Base-by-base conservation (phyloP, 495 filamentous ascomycete genomes). In the Penicillium lividum region DNA sequence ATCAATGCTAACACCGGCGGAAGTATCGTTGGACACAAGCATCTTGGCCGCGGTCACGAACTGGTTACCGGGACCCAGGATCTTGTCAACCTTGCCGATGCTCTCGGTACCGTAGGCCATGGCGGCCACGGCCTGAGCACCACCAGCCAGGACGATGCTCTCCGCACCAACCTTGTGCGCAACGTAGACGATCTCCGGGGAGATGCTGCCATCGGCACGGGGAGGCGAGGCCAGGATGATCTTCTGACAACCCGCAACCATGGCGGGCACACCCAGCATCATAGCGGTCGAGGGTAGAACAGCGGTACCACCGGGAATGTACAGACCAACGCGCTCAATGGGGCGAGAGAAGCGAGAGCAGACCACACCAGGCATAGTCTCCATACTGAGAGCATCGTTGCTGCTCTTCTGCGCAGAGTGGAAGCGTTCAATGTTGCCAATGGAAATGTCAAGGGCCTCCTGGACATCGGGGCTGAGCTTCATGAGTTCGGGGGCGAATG, bases 31-130 rank as follows among this genome's bases (percentile, higher is more conserved):
- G 68, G 87, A 86, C 7, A 98, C 94, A 56, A 89, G 75, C 94
- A 98, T 98, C 84, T 98, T 98, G 50, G 90, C 94, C 0, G 95
- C 94, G 0, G 94, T 98, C 29, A 98, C 95, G 67, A 98, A 98
- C 74, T 98, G 94, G 74, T 98, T 98, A 40, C 94, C 94, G 3
- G 94, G 94, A 1, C 94, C 94, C 5, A 98, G 84, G 65, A 98
- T 97, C 86, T 98, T 98, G 81, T 98, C 94, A 16, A 98, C 95
- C 77, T 98, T 98, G 68, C 77, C 90, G 57, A 98, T 84, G 67
- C 80, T 84, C 60, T 86, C 76, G 0, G 86, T 88, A n/a, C 86
- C 86, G 54, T 88, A 75, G 4, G 86, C 85, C 83, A 89, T 86
- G 28, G 84, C 86, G 3, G 86, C 84, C 48, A 98, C 87, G n/a